Evolutionary conservation across 768 basidiomycete species (phyloP).

Genomic region (Floccularia luteovirens): DNA sequence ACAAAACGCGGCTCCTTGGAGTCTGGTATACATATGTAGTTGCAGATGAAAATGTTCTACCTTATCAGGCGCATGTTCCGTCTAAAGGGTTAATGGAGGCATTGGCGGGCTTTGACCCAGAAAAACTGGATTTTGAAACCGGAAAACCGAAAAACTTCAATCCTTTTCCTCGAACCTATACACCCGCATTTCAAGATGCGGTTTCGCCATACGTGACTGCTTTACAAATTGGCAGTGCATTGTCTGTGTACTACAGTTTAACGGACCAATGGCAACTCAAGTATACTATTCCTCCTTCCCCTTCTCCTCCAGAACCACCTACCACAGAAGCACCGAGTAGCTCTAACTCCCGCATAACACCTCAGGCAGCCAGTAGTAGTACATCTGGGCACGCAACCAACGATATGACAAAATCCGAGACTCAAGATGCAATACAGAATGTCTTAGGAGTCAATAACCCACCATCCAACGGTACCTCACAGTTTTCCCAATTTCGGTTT

Average conservation of each 20-base stretch:
- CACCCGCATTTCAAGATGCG: constrained; percentile 39
- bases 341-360: constrained; percentile 32
- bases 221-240: constrained; percentile 57
- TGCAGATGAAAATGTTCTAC: constrained; percentile 54
- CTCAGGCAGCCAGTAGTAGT: background rate
- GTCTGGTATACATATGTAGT: constrained; percentile 40
- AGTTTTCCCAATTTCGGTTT: constrained; percentile 44
- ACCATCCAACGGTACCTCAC: constrained; percentile 2
- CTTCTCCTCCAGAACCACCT: constrained; percentile 9
- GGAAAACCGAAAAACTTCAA: constrained; percentile 41
- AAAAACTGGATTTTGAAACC: constrained; percentile 32
- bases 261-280: constrained; percentile 69
- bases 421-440: constrained; percentile 15
- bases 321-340: constrained; percentile 14
- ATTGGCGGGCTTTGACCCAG: constrained; percentile 35
- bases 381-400: constrained; percentile 4
- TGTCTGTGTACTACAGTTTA: constrained; percentile 62
- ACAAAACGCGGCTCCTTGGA: constrained; percentile 64
- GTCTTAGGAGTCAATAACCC: constrained; percentile 11
- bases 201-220: constrained; percentile 63
- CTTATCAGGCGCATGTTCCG: constrained; percentile 66
- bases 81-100: constrained; percentile 41
- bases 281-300: constrained; percentile 28
- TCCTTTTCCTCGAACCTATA: constrained; percentile 31
- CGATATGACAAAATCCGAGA: constrained; percentile 13